Evolutionary conservation across 1,284 basidiomycete genomes (phyloP).

Genomic region (Athelia sp.): DNA sequence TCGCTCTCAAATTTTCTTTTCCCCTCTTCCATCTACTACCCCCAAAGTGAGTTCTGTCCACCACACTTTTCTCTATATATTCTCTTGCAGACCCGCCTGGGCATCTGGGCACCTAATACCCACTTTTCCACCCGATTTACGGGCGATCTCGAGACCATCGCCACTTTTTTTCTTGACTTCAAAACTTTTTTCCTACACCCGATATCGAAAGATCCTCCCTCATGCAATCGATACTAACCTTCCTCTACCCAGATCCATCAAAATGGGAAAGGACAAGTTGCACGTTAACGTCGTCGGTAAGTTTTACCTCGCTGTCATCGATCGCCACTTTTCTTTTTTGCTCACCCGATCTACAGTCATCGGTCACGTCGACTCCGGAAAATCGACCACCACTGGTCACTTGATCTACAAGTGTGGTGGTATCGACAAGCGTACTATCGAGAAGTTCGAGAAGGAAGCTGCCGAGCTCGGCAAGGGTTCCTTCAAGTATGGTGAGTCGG

Average conservation of each 20-base stretch:
- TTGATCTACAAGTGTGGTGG: conserved; percentile 99
- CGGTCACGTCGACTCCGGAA: conserved; percentile 97
- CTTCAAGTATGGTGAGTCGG: conserved; percentile 89
- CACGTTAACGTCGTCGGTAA: conserved; percentile 91
- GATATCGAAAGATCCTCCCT: no score
- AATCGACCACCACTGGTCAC: conserved; percentile 99
- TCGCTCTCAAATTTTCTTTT: conserved; percentile 7
- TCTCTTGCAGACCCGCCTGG: not conserved
- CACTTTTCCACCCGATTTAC: not conserved
- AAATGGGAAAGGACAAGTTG: conserved; percentile 87
- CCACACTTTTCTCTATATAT: not conserved
- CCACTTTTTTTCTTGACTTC: conserved; percentile 5
- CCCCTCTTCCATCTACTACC: conserved; percentile 2
- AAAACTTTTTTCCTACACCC: conserved; percentile 4
- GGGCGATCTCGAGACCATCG: not conserved
- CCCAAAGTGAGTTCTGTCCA: not conserved
- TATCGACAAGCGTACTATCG: conserved; percentile 99
- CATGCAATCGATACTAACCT: conserved; percentile 4
- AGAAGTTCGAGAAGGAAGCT: conserved; percentile 99
- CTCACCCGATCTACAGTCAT: conserved; percentile 58
- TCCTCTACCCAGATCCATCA: conserved; percentile 42
- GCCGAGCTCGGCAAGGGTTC: conserved; percentile 99
- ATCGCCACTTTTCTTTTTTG: conserved; percentile 7
- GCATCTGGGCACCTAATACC: not conserved
- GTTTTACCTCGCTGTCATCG: conserved; percentile 31